Base-by-base conservation (phyloP, 257 asterid genomes). In the Hygrophila difformis region DNA sequence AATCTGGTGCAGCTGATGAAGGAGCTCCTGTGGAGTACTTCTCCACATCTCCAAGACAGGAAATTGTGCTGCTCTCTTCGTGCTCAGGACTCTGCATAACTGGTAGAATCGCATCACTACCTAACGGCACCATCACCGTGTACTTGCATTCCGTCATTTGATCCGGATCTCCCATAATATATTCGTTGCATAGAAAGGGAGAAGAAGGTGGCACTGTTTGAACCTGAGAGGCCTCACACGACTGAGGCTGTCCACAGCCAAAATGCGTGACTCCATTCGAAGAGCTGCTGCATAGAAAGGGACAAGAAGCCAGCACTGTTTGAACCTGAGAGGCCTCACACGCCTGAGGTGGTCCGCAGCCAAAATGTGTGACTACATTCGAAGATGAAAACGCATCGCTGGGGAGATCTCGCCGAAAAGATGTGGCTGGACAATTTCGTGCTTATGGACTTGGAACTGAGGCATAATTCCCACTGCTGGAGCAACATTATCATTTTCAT, bases 101-200 rank as follows among this genome's bases (percentile, higher is more conserved):
- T 26, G 0, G 31, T 26, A 39, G 15, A 6, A 39, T 39, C 44
- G 18, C 13, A n/a, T n/a, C n/a, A n/a, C n/a, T n/a, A n/a, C n/a
- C n/a, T n/a, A n/a, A n/a, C n/a, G n/a, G n/a, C n/a, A n/a, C n/a
- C n/a, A n/a, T n/a, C n/a, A n/a, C n/a, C n/a, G n/a, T n/a, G n/a
- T 51, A 44, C 35, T 65, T 57, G 49, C 57, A 34, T 20, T 49
- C 73, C 24, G 47, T 47, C 36, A 44, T 59, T 33, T 63, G 44
- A 16, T 57, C 60, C 37, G 64, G 65, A 16, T 67, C 70, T 12
- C 53, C 72, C 12, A 66, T 41, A 39, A 61, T 45, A 47, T 64
- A 67, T 24, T 81, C 93, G 9, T 55, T 71, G 54, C 67, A 70
- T 18, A 56, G 14, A 47, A 79, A 62, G 5, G 75, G 63, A 44